Evolutionary conservation across 164 flowering plant genomes (phyloP), one percentile per base, ranked within the genome.

Genomic region (Liriodendron chinense): DNA sequence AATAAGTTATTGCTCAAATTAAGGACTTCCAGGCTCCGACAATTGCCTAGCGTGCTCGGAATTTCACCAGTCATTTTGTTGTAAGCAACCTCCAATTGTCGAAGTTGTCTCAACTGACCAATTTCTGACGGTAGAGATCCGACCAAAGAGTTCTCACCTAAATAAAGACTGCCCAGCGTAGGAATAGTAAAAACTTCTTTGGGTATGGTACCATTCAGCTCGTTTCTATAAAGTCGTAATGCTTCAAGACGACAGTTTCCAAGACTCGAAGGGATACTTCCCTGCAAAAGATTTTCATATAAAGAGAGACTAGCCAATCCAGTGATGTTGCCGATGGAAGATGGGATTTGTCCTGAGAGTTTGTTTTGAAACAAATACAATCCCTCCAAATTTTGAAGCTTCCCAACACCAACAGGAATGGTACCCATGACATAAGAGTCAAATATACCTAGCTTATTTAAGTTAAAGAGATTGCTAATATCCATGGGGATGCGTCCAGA

Each of bases 111-210:
- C 65, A 83, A 65, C 24, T 73, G 47, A 9, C 85, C 88, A 3
- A 82, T 76, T 47, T 82, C 83, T 12, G 7, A 16, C 1, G 85
- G 84, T 16, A 85, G 26, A 16, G 75, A 18, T 4, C 84, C 84
- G 57, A 43, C 47, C 20, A 85, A 69, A 57, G 69, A 63, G 43
- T 85, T 85, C 2, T 9, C 43, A 7, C 43, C 26, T 2, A 66
- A 61, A 2, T 72, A 23, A 12, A 83, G 48, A 61, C 3, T 2
- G 0, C 82, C 70, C 47, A 80, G 13, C 1, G 74, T 62, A 59
- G 70, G 59, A 20, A 74, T 13, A 21, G 6, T 18, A 3, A 77
- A 57, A 9, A 77, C n/a, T 57, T 67, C 49, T 47, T 18, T 48
- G 34, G 82, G 76, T 65, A 80, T 50, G 69, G 62, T 25, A 13